Evolutionary conservation across 768 basidiomycete genomes (phyloP).

Genomic region (Amanita brunnescens): DNA sequence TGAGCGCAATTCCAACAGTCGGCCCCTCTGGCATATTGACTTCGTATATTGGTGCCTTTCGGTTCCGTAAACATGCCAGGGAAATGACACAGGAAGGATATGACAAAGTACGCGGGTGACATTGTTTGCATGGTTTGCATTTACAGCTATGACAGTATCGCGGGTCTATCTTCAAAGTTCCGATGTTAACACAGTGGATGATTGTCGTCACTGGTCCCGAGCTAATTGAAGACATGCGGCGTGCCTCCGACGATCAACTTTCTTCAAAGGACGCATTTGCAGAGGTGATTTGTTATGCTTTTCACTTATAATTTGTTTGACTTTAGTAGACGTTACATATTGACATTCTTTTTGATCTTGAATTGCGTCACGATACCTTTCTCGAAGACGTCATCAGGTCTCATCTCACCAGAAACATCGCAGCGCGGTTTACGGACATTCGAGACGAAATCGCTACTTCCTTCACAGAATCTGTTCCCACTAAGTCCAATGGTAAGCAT

Average conservation of each 20-base stretch:
- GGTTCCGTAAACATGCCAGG: constrained; percentile 16
- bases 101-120: constrained; percentile 16
- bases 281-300: constrained; percentile 8
- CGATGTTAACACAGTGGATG: constrained; percentile 35
- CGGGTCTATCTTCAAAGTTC: constrained; percentile 30
- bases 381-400: constrained; percentile 19
- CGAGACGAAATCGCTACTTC: constrained; percentile 16
- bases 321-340: constrained; percentile 20
- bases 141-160: constrained; percentile 15
- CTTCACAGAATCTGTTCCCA: constrained; percentile 13
- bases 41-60: constrained; percentile 1
- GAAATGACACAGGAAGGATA: constrained; percentile 25
- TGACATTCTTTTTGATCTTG: constrained; percentile 25
- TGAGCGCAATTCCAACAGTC: not conserved
- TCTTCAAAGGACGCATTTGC: constrained; percentile 30
- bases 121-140: not conserved
- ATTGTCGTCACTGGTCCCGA: constrained; percentile 32
- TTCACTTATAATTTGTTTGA: not conserved
- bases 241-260: constrained; percentile 35
- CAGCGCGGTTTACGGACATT: constrained; percentile 17
- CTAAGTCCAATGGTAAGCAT: not conserved
- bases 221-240: constrained; percentile 36
- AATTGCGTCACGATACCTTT: constrained; percentile 14
- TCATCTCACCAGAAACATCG: constrained; percentile 20
- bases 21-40: not conserved